Base-by-base conservation (phyloP, 192 early-diverging fungal genomes). In the Rhizophagus sp. region DNA sequence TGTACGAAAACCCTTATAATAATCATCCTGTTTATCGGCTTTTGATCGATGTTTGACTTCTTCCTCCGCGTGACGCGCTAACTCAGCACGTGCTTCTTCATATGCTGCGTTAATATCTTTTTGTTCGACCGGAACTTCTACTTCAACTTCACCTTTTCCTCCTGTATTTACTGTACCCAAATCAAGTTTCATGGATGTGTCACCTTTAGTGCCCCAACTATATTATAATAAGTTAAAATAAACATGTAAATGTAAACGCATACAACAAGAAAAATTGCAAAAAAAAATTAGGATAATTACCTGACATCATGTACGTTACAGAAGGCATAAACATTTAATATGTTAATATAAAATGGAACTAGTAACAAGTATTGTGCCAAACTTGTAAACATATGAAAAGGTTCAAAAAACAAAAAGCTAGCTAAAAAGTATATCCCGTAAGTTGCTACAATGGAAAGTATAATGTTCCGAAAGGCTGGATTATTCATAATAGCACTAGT, bases 161-260 rank as follows among this genome's bases (percentile, higher is more conserved):
- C 57, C 47, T 70, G 33, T 76, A 25, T 76, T 49, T 15, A 76
- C 77, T 4, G 77, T 67, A 62, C 88, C 89, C 7, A 91, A 82
- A 76, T 89, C 87, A 12, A 80, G 83, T 41, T 76, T 73, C 19
- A 82, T 41, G 17, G 79, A 75, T 69, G 95, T 93, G 83, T 93
- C 92, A 52, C 95, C 93, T 85, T 96, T 96, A 15, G 95, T 96
- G 64, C 95, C 95, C 95, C 95, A 96, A 47, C 90, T 90, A 68
- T 88, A 87, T 72, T 88, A 89, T 83, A 91, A 87, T 62, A 90
- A 70, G 82, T 85, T 87, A 90, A 30, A 30, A 30, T 69, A 83
- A 88, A 82, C 5, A 22, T 69, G n/a, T 68, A 17, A 33, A 19
- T 19, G 33, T 47, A 68, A 39, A 19, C 8, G 33, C 12, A 22